Evolutionary conservation across 106 monocot genomes (phyloP), one percentile per base, ranked within the genome.

Genomic region (Allium sativum): DNA sequence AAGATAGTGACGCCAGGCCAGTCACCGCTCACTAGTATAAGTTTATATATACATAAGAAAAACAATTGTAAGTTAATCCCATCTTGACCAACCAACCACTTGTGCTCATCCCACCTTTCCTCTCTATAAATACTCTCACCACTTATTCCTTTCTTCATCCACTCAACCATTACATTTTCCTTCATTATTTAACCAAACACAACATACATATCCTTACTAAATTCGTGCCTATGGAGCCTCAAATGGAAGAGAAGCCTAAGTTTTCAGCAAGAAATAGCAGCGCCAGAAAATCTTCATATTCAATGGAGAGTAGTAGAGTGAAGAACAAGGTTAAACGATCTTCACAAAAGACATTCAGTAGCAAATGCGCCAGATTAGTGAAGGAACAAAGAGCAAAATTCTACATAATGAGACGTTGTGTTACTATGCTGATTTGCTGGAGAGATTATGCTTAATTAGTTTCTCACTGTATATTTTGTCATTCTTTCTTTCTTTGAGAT

Each of bases 381-480:
- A 81, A 77, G 57, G 81, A 81, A 55, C 81, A 77, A 47, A 64
- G 81, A 9, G 81, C 81, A 10, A 68, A 48, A 40, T 81, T 81
- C 70, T 81, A 81, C 73, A 81, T 81, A 58, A 55, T 81, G 65
- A 64, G 81, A 12, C 72, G 81, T 14, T 81, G 81, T 64, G 81
- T 81, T 48, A 66, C 69, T 60, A 81, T 72, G 72, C 72, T 72
- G 22, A 56, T 72, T 17, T 72, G 72, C 8, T 72, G 72, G 72
- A 51, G 61, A 53, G 70, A 70, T 18, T 70, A 62, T 45, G 44
- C 61, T 9, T 69, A 44, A 11, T 14, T 9, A 44, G 18, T 14
- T 9, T 40, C 21, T 0, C 40, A 6, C 58, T 13, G 7, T 12
- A 40, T 4, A 15, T 41, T 41, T 42, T 41, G 10, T 44, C 8